Conservation (phyloP, 495 filamentous ascomycete species). For the Hypomontagnella monticulosa region DNA sequence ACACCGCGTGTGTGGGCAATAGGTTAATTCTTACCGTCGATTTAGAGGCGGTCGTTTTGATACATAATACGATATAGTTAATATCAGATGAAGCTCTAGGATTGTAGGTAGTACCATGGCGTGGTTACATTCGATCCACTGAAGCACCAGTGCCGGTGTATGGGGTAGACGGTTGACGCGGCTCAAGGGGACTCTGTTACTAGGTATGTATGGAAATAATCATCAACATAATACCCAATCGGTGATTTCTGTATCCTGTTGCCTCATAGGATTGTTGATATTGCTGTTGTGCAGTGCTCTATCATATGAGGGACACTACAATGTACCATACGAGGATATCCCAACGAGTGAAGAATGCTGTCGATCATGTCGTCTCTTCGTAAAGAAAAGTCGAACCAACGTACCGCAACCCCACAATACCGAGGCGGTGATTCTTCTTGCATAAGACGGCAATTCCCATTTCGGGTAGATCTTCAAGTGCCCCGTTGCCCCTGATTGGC, state of each 20-base stretch:
- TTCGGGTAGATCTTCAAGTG: slow-evolving; percentile 32
- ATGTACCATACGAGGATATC: slow-evolving; percentile 28
- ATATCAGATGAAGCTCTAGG: neutral
- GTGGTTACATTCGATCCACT: slow-evolving; percentile 15
- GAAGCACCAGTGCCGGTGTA: slow-evolving; percentile 6
- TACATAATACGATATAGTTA: too few relatives aligned
- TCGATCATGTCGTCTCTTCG: slow-evolving; percentile 9
- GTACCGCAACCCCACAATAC: slow-evolving; percentile 10
- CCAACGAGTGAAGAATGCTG: slow-evolving; percentile 8
- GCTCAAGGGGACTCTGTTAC: too few relatives aligned
- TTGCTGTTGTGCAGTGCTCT: slow-evolving; percentile 3
- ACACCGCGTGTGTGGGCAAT: neutral
- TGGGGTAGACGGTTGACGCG: slow-evolving; percentile 18
- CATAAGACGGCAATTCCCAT: slow-evolving; percentile 31
- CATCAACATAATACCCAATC: slow-evolving; percentile 16
- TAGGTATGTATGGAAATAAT: neutral
- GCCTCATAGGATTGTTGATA: neutral
- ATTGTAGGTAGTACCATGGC: slow-evolving; percentile 6
- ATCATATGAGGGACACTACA: slow-evolving; percentile 16
- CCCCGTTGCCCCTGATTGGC: slow-evolving; percentile 22
- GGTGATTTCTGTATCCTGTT: slow-evolving; percentile 10
- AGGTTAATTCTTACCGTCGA: neutral
- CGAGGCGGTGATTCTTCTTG: slow-evolving; percentile 18
- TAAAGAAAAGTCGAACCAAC: neutral
- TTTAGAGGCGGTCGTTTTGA: too few relatives aligned